A percentile compares a stretch with the other conserved stretches of the same genome.
Evolutionary conservation across 768 basidiomycete genomes (phyloP).

Genomic region (Gloeophyllum trabeum): DNA sequence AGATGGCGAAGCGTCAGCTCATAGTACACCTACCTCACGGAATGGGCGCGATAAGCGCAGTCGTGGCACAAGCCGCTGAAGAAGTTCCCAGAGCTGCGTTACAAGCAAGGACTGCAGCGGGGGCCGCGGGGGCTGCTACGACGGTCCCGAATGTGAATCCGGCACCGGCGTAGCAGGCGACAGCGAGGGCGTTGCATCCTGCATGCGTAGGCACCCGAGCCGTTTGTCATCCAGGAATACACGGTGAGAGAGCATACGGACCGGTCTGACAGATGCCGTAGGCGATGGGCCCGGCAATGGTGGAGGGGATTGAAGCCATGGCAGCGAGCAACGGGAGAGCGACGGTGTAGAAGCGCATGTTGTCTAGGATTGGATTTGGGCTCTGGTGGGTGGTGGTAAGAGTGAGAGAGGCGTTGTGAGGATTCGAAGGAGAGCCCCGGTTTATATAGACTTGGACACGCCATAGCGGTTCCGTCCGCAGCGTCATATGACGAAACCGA

Average conservation of each 20-base stretch:
- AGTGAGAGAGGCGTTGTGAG: too few relatives aligned
- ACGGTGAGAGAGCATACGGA: conserved; percentile 10
- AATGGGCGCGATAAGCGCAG: conserved; percentile 24
- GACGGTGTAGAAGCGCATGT: not conserved
- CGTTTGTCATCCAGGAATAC: conserved; percentile 14
- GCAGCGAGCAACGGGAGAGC: conserved; percentile 1
- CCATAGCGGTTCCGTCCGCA: too few relatives aligned
- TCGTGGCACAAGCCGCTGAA: conserved; percentile 25
- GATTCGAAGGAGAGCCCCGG: too few relatives aligned
- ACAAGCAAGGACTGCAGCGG: conserved; percentile 27
- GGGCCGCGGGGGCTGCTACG: conserved; percentile 23
- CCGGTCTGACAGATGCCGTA: conserved; percentile 34
- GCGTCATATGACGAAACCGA: too few relatives aligned
- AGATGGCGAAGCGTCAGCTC: too few relatives aligned
- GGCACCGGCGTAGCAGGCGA: conserved; percentile 32
- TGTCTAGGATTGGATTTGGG: too few relatives aligned
- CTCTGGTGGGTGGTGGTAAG: not conserved
- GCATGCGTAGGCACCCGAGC: conserved; percentile 10
- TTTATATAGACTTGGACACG: too few relatives aligned
- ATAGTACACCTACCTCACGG: conserved; percentile 20
- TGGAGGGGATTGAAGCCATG: conserved; percentile 1
- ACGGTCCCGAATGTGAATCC: conserved; percentile 32
- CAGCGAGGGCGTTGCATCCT: conserved; percentile 25
- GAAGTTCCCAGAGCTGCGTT: conserved; percentile 32
- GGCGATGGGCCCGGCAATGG: conserved; percentile 20